Evolutionary conservation across 1,284 basidiomycete species (phyloP).

Genomic region (Spongiforma sp.): DNA sequence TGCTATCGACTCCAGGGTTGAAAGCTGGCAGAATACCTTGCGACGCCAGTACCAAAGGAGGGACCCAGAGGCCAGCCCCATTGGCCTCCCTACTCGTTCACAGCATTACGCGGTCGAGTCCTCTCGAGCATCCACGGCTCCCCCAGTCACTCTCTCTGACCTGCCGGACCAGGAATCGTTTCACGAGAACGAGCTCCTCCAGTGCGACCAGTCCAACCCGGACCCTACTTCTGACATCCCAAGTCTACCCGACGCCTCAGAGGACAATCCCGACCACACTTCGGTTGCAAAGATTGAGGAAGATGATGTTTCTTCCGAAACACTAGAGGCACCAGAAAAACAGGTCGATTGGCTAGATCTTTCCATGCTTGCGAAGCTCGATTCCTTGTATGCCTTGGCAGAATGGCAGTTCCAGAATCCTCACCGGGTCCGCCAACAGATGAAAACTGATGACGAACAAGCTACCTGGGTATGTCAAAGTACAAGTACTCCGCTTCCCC

Average conservation of each 20-base stretch:
- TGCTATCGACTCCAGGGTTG: constrained; percentile 49
- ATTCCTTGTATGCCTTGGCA: constrained; percentile 71
- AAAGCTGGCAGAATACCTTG: constrained; percentile 77
- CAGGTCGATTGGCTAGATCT: constrained; percentile 68
- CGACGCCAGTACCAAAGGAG: constrained; percentile 76
- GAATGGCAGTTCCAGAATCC: constrained; percentile 87
- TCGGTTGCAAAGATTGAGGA: constrained; percentile 28
- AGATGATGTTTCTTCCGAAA: constrained; percentile 23
- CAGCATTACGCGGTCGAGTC: constrained; percentile 28
- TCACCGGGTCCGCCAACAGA: constrained; percentile 63
- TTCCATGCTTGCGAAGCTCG: constrained; percentile 74
- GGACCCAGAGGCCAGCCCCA: constrained; percentile 70
- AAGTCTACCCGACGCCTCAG: not conserved
- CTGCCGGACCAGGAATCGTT: constrained; percentile 13
- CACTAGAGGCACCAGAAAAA: constrained; percentile 26
- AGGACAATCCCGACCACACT: constrained; percentile 7
- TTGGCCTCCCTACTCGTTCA: constrained; percentile 51
- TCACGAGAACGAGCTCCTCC: constrained; percentile 5
- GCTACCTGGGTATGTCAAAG: constrained; percentile 69
- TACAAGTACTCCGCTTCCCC: not conserved
- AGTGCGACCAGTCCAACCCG: constrained; percentile 2
- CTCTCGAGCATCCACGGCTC: constrained; percentile 33
- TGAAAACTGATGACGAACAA: constrained; percentile 78
- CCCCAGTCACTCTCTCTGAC: constrained; percentile 17
- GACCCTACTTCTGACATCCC: constrained; percentile 7